Conservation (phyloP, 208 protist species). For the Leishmania gerbilli region DNA sequence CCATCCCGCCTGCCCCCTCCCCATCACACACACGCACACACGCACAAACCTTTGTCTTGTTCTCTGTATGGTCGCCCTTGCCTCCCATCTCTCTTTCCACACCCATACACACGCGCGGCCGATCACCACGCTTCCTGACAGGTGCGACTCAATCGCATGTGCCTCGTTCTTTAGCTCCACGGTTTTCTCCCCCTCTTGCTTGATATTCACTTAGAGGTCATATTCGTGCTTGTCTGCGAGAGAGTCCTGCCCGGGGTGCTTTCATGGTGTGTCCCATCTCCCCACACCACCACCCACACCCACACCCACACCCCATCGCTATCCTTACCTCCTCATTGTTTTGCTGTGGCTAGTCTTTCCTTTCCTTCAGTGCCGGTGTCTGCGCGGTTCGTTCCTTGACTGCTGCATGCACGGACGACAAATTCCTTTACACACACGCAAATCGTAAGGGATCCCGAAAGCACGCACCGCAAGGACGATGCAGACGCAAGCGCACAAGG, state of each 20-base stretch:
- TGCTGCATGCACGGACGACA: not conserved
- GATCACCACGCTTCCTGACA: not conserved
- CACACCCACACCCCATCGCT: not conserved
- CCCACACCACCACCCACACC: too few species aligned
- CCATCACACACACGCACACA: not conserved
- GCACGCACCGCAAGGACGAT: slow-evolving; percentile 8
- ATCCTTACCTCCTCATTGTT: not conserved
- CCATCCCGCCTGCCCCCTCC: not conserved
- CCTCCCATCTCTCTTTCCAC: not conserved
- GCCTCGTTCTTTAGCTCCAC: not conserved
- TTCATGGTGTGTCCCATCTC: not conserved
- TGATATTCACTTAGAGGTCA: not conserved
- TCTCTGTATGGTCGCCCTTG: not conserved
- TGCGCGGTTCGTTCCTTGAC: not conserved
- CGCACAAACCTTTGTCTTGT: not conserved
- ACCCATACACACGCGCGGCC: not conserved
- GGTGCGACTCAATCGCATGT: not conserved
- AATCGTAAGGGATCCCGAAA: not conserved
- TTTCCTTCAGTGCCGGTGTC: not conserved
- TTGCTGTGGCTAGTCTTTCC: not conserved
- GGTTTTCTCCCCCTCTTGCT: not conserved
- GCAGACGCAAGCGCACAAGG: slow-evolving; percentile 50
- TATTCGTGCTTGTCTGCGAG: not conserved
- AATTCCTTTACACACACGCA: not conserved
- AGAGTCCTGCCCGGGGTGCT: not conserved